Percentiles rank a stretch among this genome's conserved stretches.
These are phyloP conservation scores for Sordariomycetes sp. DNA, from an alignment of 2,329 filamentous ascomycete genomes.

Conservation along the genomic window DNA sequence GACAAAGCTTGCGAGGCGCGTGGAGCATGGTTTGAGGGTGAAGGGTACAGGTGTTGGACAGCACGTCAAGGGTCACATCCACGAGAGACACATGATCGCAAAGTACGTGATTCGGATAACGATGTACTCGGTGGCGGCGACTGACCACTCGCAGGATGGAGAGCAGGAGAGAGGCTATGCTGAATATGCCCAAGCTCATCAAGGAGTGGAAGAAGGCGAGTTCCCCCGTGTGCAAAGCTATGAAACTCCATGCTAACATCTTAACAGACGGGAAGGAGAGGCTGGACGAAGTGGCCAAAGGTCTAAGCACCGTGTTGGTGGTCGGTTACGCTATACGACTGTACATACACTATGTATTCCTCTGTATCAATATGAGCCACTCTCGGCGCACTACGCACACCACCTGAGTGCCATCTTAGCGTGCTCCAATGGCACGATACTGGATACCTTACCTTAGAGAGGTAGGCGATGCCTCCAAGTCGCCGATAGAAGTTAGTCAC, in stretches of 20 bases:
- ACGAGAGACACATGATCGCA: constrained; percentile 78
- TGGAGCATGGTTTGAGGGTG: constrained; percentile 73
- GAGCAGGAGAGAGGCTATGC: constrained; percentile 82
- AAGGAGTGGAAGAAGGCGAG: constrained; percentile 86
- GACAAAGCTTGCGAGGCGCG: constrained; percentile 58
- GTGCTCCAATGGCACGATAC: too few relatives aligned
- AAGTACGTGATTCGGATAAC: constrained; percentile 39
- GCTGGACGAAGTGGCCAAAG: constrained; percentile 51
- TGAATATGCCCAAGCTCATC: constrained; percentile 89
- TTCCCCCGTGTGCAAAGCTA: constrained; percentile 5
- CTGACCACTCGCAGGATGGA: constrained; percentile 56
- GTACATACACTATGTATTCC: constrained; percentile 21
- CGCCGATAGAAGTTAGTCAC: too few relatives aligned
- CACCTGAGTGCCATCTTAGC: too few relatives aligned
- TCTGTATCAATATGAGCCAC: constrained; percentile 3
- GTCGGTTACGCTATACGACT: constrained; percentile 11
- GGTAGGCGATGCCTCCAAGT: too few relatives aligned
- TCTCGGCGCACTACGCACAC: too few relatives aligned
- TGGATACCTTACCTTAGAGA: too few relatives aligned
- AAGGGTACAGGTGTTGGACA: constrained; percentile 91
- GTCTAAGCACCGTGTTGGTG: constrained; percentile 7
- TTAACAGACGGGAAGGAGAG: constrained; percentile 40
- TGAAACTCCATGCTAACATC: constrained; percentile 21
- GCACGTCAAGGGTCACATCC: constrained; percentile 88
- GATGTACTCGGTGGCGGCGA: neutral